Percentiles rank a stretch among this genome's conserved stretches.
phyloP scores from a whole-genome alignment of 768 basidiomycete species.

The Boletus bicolor region DNA sequence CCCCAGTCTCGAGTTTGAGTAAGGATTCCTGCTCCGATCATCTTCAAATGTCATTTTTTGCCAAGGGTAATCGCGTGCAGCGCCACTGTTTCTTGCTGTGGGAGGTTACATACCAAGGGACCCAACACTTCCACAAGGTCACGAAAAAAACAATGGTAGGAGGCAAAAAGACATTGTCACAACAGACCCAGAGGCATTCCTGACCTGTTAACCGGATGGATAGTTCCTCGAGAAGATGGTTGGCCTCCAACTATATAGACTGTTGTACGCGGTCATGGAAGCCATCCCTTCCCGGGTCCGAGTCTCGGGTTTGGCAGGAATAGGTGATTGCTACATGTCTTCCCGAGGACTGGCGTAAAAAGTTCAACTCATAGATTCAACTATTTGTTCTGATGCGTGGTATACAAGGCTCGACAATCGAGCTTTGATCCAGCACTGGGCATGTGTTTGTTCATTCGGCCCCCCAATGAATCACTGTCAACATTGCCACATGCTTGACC shows the following conservation, averaged over 20 bases:
- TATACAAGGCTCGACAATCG: too few species aligned
- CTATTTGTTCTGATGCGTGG: not conserved
- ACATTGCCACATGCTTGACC: too few species aligned
- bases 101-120: not conserved
- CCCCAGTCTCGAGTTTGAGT: not conserved
- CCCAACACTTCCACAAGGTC: too few species aligned
- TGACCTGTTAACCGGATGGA: not conserved
- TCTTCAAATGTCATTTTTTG: not conserved
- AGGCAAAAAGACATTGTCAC: not conserved
- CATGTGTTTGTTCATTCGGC: too few species aligned
- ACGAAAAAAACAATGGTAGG: not conserved
- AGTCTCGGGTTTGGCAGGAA: not conserved
- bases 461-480: too few species aligned
- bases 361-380: not conserved
- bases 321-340: not conserved
- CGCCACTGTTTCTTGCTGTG: not conserved
- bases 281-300: too few species aligned
- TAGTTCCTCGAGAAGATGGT: not conserved
- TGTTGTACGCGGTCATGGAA: not conserved
- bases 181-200: not conserved
- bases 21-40: not conserved
- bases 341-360: not conserved
- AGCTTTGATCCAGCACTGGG: too few species aligned
- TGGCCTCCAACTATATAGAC: not conserved
- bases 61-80: not conserved